A percentile compares a stretch with the other conserved stretches of the same genome.
phyloP scores from a whole-genome alignment of 371 early-diverging fungal genomes.

The Mortierella sp. region DNA sequence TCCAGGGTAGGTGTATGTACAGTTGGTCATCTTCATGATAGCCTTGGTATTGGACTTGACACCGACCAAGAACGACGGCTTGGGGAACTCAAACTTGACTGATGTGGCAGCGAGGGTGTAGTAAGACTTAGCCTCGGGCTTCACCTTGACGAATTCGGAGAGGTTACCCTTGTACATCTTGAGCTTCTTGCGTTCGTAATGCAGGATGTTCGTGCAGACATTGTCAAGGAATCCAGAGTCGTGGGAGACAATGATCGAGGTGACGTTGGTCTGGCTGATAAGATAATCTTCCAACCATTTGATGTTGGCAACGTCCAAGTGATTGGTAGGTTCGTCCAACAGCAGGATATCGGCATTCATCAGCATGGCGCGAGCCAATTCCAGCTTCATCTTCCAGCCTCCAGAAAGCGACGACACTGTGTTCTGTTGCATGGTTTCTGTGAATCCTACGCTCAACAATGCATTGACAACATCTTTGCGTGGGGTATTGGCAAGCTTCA shows the following conservation, averaged over 20 bases:
- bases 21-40: constrained; percentile 76
- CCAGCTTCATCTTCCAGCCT: constrained; percentile 93
- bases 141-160: constrained; percentile 67
- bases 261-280: constrained; percentile 75
- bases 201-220: constrained; percentile 84
- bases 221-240: constrained; percentile 88
- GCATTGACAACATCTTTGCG: constrained; percentile 66
- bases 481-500: constrained; percentile 57
- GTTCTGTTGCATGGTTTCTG: constrained; percentile 64
- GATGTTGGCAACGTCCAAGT: constrained; percentile 87
- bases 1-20: constrained; percentile 77
- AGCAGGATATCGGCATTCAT: constrained; percentile 86
- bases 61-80: constrained; percentile 78
- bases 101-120: constrained; percentile 75
- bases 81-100: constrained; percentile 80
- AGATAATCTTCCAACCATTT: constrained; percentile 88
- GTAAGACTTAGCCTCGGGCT: constrained; percentile 73
- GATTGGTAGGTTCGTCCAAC: constrained; percentile 94
- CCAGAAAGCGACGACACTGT: constrained; percentile 79
- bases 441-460: constrained; percentile 73
- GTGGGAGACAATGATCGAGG: constrained; percentile 91
- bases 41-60: constrained; percentile 81
- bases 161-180: constrained; percentile 77
- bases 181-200: constrained; percentile 78
- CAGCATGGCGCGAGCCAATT: constrained; percentile 85